Base-by-base conservation (phyloP, 495 filamentous ascomycete species). In the Penicillium riverlandense region DNA sequence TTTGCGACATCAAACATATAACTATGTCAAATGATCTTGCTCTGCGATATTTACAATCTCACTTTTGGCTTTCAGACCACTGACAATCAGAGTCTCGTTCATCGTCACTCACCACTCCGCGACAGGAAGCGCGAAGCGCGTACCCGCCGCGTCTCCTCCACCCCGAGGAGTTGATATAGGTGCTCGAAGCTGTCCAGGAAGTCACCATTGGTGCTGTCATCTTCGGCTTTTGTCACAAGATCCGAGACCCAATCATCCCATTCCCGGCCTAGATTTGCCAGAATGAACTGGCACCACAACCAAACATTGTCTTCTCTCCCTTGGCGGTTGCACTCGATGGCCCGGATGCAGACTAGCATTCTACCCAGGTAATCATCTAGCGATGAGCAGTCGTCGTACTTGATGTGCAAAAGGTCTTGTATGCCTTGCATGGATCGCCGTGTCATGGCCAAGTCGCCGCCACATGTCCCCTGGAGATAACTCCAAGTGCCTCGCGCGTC, bases 281-380 rank as follows among this genome's bases (percentile, higher is more conserved):
- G 14, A 28, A 48, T 43, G 28, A 48, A 43, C 12, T 43, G 46
- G 13, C 46, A 48, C 40, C 40, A 48, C 29, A 48, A 22, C 40
- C 46, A 48, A 13, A 35, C 46, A 10, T 34, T 39, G 11, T 29
- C 36, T 22, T 29, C 29, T 34, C 41, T 38, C n/a, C 32, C 40
- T 14, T 13, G 29, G 34, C n/a, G 35, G 27, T 48, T 43, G 10
- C 40, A 48, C 41, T 43, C 35, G 29, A 48, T 43, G n/a, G 40
- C 35, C 7, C 38, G 40, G 11, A 8, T 38, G 27, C 40, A 48
- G n/a, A 28, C 8, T 35, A 29, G 15, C 46, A 48, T 48, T 27
- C 29, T 33, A 8, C 29, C 15, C 11, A 43, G 35, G 29, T 43
- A 48, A 8, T 48, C 46, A n/a, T 29, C 37, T 14, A 48, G 14